phyloP scores from a whole-genome alignment of 2,329 filamentous ascomycete genomes.

The Sporothrix globosa region DNA sequence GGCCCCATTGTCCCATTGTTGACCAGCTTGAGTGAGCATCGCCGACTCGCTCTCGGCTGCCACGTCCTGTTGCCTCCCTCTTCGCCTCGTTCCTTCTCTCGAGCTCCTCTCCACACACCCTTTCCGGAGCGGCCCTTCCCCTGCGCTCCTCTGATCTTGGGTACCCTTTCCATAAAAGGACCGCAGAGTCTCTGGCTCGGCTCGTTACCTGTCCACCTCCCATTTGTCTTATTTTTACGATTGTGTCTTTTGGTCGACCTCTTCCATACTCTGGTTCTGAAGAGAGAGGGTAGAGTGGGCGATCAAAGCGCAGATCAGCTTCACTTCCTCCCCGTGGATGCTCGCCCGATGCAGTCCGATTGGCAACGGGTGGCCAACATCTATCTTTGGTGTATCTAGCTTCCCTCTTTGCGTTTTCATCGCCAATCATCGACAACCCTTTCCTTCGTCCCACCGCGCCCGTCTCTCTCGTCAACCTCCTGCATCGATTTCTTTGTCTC shows the following conservation, averaged over 20 bases:
- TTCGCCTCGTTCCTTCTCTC: conserved; percentile 14
- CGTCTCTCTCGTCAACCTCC: no score
- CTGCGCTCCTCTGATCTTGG: background rate
- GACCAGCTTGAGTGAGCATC: conserved; percentile 22
- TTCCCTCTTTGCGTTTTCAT: background rate
- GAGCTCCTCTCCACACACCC: conserved; percentile 19
- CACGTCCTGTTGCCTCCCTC: conserved; percentile 1
- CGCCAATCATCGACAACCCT: background rate
- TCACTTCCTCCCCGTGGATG: background rate
- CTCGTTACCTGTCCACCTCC: background rate
- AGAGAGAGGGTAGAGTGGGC: conserved; percentile 1
- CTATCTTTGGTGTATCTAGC: conserved; percentile 2
- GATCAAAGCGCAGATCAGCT: background rate
- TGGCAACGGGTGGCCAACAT: background rate
- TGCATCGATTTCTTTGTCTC: background rate
- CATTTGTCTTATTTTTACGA: background rate
- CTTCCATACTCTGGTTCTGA: background rate
- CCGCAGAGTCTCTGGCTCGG: background rate
- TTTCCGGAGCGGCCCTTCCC: conserved; percentile 15
- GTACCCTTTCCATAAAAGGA: conserved; percentile 3
- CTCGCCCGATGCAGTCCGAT: conserved; percentile 1
- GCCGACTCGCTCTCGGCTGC: conserved; percentile 7
- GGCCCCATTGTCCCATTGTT: background rate
- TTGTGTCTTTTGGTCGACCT: background rate
- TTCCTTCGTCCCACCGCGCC: background rate